Evolutionary conservation across 192 early-diverging fungal genomes (phyloP).

Genomic region (Haplosporangium gracile): DNA sequence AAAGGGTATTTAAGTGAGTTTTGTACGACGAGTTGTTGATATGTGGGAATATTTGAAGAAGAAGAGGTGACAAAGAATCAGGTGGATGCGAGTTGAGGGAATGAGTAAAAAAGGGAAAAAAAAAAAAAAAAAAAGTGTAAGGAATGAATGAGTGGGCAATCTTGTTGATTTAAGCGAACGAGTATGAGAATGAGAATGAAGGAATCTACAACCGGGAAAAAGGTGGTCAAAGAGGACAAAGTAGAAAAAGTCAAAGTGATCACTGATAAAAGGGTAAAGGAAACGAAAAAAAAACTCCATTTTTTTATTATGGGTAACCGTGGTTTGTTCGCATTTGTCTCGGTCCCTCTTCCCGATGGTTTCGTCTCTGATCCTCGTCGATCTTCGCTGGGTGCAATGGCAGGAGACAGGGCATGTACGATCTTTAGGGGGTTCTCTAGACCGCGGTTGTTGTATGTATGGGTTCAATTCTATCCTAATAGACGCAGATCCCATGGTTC

Average conservation of each 20-base stretch:
- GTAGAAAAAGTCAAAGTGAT: not conserved
- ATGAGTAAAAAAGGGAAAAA: not conserved
- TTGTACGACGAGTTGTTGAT: not conserved
- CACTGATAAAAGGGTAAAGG: not conserved
- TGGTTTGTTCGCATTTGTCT: not conserved
- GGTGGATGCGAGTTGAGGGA: not conserved
- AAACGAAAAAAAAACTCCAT: too few relatives aligned
- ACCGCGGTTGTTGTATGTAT: too few relatives aligned
- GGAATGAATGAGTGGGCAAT: not conserved
- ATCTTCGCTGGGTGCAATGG: not conserved
- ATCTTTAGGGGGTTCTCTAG: too few relatives aligned
- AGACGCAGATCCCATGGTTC: not conserved
- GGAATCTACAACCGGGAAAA: not conserved
- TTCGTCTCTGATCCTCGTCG: not conserved
- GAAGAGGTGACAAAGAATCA: not conserved
- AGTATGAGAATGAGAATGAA: conserved; percentile 3
- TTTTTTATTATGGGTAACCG: not conserved
- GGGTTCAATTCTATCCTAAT: too few relatives aligned
- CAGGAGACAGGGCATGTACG: too few relatives aligned
- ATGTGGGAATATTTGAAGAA: not conserved
- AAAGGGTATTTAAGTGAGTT: not conserved
- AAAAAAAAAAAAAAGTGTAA: not conserved
- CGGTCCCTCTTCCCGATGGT: not conserved
- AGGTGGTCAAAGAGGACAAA: not conserved
- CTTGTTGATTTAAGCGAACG: not conserved